Conservation (phyloP, 2,329 filamentous ascomycete genomes). For the Monilinia laxa region DNA sequence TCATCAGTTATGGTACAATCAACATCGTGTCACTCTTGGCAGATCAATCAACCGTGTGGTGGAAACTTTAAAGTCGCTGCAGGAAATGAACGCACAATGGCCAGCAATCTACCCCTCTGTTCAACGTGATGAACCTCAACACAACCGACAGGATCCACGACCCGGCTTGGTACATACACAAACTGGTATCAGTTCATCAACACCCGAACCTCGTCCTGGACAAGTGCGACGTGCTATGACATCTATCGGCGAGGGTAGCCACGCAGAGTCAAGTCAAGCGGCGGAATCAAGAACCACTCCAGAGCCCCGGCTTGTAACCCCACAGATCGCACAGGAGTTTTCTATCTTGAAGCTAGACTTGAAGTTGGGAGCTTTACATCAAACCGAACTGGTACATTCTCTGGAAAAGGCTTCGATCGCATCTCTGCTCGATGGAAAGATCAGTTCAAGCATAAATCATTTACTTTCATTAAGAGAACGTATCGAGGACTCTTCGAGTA, state of each 20-base stretch:
- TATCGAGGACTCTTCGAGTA: conserved; percentile 96
- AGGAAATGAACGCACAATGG: conserved; percentile 88
- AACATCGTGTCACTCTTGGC: conserved; percentile 82
- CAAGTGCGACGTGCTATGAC: conserved; percentile 70
- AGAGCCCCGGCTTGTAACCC: conserved; percentile 83
- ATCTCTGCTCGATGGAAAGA: conserved; percentile 87
- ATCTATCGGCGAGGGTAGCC: conserved; percentile 56
- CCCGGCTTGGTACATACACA: conserved; percentile 64
- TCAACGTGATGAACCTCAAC: conserved; percentile 54
- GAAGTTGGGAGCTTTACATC: conserved; percentile 81
- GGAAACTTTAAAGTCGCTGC: conserved; percentile 77
- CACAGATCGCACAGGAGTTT: conserved; percentile 93
- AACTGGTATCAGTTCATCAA: conserved; percentile 47
- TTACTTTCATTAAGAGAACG: conserved; percentile 82
- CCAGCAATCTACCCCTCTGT: conserved; percentile 93
- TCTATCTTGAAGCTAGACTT: conserved; percentile 93
- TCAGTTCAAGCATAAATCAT: conserved; percentile 90
- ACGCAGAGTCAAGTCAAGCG: conserved; percentile 70
- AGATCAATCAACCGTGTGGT: conserved; percentile 85
- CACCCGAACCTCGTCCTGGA: conserved; percentile 47
- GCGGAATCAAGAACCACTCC: conserved; percentile 59
- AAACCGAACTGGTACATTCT: conserved; percentile 90
- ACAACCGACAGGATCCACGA: conserved; percentile 52
- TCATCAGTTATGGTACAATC: conserved; percentile 92
- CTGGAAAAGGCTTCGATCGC: conserved; percentile 90